Percentiles rank a stretch among this genome's conserved stretches.
Evolutionary conservation across 805 yeast species (phyloP).

Genomic region (Nakazawaea wickerhamii): DNA sequence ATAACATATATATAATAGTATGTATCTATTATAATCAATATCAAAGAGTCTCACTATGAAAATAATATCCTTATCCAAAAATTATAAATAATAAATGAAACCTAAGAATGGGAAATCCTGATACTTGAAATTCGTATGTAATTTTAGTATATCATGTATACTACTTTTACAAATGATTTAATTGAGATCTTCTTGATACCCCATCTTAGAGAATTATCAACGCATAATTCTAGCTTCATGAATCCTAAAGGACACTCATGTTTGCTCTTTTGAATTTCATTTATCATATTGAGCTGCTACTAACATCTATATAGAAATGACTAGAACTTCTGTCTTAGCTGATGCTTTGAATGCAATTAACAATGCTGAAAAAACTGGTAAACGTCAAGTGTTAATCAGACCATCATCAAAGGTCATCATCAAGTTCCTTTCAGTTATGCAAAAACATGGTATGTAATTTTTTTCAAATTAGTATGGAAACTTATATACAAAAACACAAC

Average conservation of each 20-base stretch:
- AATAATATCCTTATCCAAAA: background rate
- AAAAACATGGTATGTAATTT: conserved; percentile 77
- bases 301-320: conserved; percentile 48
- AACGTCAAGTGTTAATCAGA: conserved; percentile 97
- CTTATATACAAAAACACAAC: too few species aligned
- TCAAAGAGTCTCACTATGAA: background rate
- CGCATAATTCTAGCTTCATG: conserved; percentile 31
- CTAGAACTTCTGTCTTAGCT: conserved; percentile 97
- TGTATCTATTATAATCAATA: background rate
- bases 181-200: conserved; percentile 15
- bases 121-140: conserved; percentile 13
- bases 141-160: background rate
- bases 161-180: conserved; percentile 3
- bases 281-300: conserved; percentile 18
- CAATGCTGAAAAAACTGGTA: conserved; percentile 99
- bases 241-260: conserved; percentile 46
- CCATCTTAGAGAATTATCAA: conserved; percentile 13
- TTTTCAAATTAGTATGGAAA: too few species aligned
- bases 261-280: conserved; percentile 30
- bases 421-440: conserved; percentile 96
- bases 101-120: conserved; percentile 15
- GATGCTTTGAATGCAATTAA: conserved; percentile 98
- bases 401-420: conserved; percentile 98
- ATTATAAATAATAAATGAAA: conserved; percentile 11
- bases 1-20: too few species aligned